phyloP scores from a whole-genome alignment of 169 alveolate genomes.

The Cryptosporidium viatorum region DNA sequence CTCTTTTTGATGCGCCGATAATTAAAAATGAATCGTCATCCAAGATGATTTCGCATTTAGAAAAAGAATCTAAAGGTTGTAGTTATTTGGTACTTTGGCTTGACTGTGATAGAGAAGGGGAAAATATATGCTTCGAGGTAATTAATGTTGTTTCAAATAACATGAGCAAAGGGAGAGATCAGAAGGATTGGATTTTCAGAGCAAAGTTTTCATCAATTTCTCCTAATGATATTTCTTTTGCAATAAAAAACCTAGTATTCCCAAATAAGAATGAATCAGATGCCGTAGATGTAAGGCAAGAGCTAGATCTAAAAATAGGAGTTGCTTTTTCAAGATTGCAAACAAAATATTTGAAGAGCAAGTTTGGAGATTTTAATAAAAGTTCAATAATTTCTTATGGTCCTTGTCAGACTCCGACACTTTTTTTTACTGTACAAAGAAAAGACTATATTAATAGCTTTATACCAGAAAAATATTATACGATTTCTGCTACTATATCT shows the following conservation, averaged over 20 bases:
- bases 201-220: constrained; percentile 98
- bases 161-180: constrained; percentile 79
- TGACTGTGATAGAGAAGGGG: constrained; percentile 99
- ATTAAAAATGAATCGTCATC: constrained; percentile 83
- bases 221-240: constrained; percentile 90
- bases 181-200: constrained; percentile 85
- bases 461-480: constrained; percentile 91
- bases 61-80: constrained; percentile 90
- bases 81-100: constrained; percentile 96
- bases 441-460: constrained; percentile 91
- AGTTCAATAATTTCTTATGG: constrained; percentile 92
- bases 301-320: constrained; percentile 94
- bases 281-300: constrained; percentile 98
- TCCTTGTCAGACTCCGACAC: constrained; percentile 98
- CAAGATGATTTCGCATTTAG: constrained; percentile 88
- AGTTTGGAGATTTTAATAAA: constrained; percentile 88
- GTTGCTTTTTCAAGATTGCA: constrained; percentile 84
- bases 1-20: constrained; percentile 94
- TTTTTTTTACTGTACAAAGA: constrained; percentile 94
- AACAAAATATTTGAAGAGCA: constrained; percentile 85
- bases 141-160: constrained; percentile 81
- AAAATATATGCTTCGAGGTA: constrained; percentile 99
- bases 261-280: constrained; percentile 94
- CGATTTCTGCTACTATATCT: constrained; percentile 75
- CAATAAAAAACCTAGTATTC: constrained; percentile 88